phyloP scores from a whole-genome alignment of 108 stramenopile species.

The Conticribra guillardii region DNA sequence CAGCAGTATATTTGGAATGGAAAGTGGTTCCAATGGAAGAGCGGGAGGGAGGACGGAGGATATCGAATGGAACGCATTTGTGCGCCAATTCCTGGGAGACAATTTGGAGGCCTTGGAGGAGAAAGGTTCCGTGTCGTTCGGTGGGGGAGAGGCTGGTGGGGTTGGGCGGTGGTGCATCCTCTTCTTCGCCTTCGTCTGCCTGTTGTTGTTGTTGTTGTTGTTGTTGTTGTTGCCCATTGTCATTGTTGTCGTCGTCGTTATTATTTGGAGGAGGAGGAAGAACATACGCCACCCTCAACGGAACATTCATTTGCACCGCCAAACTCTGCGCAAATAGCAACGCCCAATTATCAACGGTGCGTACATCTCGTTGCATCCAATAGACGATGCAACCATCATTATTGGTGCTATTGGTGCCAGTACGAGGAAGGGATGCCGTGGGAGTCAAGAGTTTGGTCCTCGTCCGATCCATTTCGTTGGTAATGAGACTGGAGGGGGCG shows the following conservation, averaged over 20 bases:
- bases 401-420: background rate
- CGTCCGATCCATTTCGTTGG: constrained; percentile 33
- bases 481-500: constrained; percentile 31
- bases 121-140: constrained; percentile 86
- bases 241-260: no score
- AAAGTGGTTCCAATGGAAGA: no score
- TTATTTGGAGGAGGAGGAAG: constrained; percentile 62
- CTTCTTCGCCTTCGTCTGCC: constrained; percentile 22
- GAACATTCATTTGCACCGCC: constrained; percentile 58
- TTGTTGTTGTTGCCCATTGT: no score
- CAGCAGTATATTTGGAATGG: no score
- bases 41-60: constrained; percentile 64
- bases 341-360: constrained; percentile 96
- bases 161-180: constrained; percentile 39
- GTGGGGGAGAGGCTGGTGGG: constrained; percentile 64
- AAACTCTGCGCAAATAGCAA: constrained; percentile 79
- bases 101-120: constrained; percentile 84
- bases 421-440: constrained; percentile 28
- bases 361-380: constrained; percentile 98
- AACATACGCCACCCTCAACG: constrained; percentile 80
- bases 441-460: constrained; percentile 39
- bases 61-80: constrained; percentile 81
- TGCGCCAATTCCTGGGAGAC: constrained; percentile 72
- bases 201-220: no score
- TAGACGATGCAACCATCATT: constrained; percentile 74